Evolutionary conservation across 2,329 filamentous ascomycete genomes (phyloP), one percentile per base, ranked within the genome.

Genomic region (Microcyclosporella mali): DNA sequence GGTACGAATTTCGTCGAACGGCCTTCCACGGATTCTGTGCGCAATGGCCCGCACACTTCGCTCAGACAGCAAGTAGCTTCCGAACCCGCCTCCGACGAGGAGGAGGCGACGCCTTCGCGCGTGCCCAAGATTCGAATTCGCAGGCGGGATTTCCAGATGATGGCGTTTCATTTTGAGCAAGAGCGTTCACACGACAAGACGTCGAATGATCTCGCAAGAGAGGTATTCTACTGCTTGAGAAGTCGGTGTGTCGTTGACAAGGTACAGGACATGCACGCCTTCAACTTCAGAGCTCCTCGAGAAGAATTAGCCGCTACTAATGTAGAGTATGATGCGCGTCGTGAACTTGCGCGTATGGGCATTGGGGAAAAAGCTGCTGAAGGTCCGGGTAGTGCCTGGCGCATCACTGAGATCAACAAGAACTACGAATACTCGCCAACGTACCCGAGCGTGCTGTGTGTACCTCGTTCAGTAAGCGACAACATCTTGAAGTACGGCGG

Each of bases 401-500:
- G 92, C 49, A 79, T 98, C 61, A 89, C 88, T 7, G 79, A 79
- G 40, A 88, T 98, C 68, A 98, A 98, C 66, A 72, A 78, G 40
- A 87, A 95, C 66, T 97, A 95, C 62, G 73, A 71, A 70, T 97
- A 95, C 60, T 95, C 89, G 39, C 84, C 88, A 18, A 97, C 92
- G 2, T 98, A 98, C 63, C 92, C 92, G 10, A 80, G 82, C 3
- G 63, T 94, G 35, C 73, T 98, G 17, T 84, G 84, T 9, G 89
- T 98, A 14, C 92, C 92, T 16, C 81, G 83, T 17, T 80, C 78
- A 45, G 94, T 98, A 54, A 97, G 90, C n/a, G 92, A 98, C 66
- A 95, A 92, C 59, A 88, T 90, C 36, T 77, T 98, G 37, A 95
- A 95, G 60, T 94, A 98, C 61, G 92, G 89, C 18, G 85, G 82